Evolutionary conservation across 2,329 filamentous ascomycete species (phyloP).

Genomic region (Bipolaris gigantea): DNA sequence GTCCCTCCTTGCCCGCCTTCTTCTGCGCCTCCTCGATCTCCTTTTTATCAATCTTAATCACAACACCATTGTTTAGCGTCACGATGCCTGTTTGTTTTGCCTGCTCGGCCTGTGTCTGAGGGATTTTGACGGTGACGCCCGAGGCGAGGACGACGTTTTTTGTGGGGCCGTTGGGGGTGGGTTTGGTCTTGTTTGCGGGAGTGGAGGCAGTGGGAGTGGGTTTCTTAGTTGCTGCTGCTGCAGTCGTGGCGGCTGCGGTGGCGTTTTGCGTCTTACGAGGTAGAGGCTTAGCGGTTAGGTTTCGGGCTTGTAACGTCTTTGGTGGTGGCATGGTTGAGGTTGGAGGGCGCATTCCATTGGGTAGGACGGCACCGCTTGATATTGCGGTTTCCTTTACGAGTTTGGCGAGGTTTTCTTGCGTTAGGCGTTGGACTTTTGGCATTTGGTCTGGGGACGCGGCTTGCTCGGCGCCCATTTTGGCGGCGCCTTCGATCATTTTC

Average conservation of each 20-base stretch:
- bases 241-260: neutral
- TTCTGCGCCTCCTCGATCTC: conserved; percentile 39
- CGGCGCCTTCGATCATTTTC: conserved; percentile 43
- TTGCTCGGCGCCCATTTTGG: conserved; percentile 37
- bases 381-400: conserved; percentile 45
- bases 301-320: conserved; percentile 25
- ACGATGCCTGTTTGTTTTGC: conserved; percentile 38
- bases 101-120: conserved; percentile 33
- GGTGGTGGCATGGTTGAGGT: conserved; percentile 34
- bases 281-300: conserved; percentile 5
- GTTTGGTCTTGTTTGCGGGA: conserved; percentile 4
- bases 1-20: conserved; percentile 33
- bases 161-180: conserved; percentile 25
- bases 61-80: conserved; percentile 34
- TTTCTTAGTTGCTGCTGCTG: conserved; percentile 17
- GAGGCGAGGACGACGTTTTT: conserved; percentile 36
- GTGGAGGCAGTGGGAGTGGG: conserved; percentile 12
- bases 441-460: conserved; percentile 30
- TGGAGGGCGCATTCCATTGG: conserved; percentile 34
- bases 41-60: conserved; percentile 36
- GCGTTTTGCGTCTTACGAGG: conserved; percentile 31
- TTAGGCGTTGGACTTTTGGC: conserved; percentile 36
- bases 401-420: conserved; percentile 43
- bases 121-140: conserved; percentile 41
- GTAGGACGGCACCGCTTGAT: conserved; percentile 39